phyloP scores from a whole-genome alignment of 139 green algal genomes.

The Tetradesmus lagerheimii region DNA sequence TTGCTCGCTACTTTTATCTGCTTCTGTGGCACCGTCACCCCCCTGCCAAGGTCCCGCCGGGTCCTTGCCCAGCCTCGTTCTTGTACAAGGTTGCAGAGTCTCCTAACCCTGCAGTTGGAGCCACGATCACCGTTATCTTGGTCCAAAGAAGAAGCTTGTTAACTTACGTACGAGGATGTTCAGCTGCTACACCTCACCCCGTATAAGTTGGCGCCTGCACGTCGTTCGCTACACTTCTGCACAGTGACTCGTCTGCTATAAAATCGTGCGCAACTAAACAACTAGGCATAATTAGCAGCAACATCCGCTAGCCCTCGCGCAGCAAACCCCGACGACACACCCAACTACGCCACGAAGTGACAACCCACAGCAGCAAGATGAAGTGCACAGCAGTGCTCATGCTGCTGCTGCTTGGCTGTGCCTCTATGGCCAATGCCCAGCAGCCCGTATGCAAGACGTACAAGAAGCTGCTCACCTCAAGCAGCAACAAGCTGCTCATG shows the following conservation, averaged over 20 bases:
- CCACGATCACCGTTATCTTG: neutral
- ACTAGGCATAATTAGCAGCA: neutral
- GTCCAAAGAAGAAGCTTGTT: neutral
- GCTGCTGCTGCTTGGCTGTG: conserved; percentile 1
- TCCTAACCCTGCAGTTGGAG: neutral
- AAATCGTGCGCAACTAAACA: neutral
- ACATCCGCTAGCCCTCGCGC: too few species aligned
- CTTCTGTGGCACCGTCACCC: neutral
- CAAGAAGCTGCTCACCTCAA: neutral
- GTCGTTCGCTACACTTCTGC: neutral
- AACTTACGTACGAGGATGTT: neutral
- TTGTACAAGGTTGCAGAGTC: neutral
- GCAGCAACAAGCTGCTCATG: neutral
- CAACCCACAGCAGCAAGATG: neutral
- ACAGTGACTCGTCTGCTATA: neutral
- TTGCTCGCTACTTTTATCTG: neutral
- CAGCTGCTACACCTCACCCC: neutral
- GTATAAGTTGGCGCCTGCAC: neutral
- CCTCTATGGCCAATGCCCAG: neutral
- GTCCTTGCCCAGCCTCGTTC: neutral
- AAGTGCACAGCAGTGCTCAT: neutral
- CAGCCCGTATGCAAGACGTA: neutral
- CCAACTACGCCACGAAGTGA: neutral
- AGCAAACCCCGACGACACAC: neutral
- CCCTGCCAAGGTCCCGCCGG: neutral